phyloP scores from a whole-genome alignment of 177 flowering plant species.

The Vitis hybrid region DNA sequence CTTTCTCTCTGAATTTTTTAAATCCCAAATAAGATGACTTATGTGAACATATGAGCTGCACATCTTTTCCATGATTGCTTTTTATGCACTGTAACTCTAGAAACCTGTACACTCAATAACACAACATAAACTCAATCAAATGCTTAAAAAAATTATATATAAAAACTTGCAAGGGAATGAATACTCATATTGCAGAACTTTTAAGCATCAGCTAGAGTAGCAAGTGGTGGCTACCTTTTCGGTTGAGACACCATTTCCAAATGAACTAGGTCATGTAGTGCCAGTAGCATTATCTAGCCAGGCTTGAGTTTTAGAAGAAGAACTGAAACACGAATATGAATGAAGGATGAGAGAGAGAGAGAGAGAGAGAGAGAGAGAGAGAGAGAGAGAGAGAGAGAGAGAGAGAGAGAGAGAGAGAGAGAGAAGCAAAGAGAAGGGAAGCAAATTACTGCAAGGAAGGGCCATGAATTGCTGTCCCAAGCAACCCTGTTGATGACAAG shows the following conservation, averaged over 20 bases:
- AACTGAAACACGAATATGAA: slow-evolving; percentile 26
- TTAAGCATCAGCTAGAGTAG: not conserved
- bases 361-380: too few species aligned
- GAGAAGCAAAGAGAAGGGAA: too few species aligned
- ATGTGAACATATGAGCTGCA: too few species aligned
- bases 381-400: too few species aligned
- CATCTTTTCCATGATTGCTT: too few species aligned
- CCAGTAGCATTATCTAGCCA: slow-evolving; percentile 32
- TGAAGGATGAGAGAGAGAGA: not conserved
- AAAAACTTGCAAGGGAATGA: not conserved
- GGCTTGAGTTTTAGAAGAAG: slow-evolving; percentile 30
- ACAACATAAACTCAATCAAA: too few species aligned
- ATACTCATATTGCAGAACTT: not conserved
- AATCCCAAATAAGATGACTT: too few species aligned
- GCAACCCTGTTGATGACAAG: slow-evolving; percentile 22
- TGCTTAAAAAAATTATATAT: not conserved
- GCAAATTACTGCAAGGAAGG: slow-evolving; percentile 2
- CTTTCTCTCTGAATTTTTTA: too few species aligned
- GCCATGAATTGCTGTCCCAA: slow-evolving; percentile 16
- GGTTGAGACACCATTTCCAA: slow-evolving; percentile 11
- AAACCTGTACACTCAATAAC: too few species aligned
- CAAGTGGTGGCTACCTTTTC: slow-evolving; percentile 33
- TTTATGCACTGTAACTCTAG: too few species aligned
- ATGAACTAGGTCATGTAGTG: slow-evolving; percentile 16
- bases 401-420: too few species aligned